These are phyloP conservation scores for Maudiozyma barnettii DNA, from an alignment of 805 yeast genomes.

Conservation along the genomic window DNA sequence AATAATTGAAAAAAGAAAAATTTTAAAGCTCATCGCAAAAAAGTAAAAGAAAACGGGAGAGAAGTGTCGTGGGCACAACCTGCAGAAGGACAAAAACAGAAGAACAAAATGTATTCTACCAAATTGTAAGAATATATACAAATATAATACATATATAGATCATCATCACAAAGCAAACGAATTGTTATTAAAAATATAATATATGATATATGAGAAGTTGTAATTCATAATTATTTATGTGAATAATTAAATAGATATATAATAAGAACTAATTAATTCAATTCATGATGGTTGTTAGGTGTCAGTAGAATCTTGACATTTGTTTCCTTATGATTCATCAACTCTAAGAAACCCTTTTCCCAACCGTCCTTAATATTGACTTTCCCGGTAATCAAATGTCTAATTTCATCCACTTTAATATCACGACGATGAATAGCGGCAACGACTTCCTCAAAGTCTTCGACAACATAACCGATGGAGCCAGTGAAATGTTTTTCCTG, in stretches of 20 bases:
- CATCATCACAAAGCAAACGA: too few species aligned
- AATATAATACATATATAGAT: too few species aligned
- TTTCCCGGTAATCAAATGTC: slow-evolving; percentile 44
- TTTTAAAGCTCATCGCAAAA: neutral
- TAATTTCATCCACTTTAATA: slow-evolving; percentile 37
- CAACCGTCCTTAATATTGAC: slow-evolving; percentile 42
- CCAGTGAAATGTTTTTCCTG: slow-evolving; percentile 50
- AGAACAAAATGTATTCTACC: too few species aligned
- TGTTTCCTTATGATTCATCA: slow-evolving; percentile 42
- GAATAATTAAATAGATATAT: too few species aligned
- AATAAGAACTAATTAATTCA: slow-evolving; percentile 3
- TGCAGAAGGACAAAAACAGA: too few species aligned
- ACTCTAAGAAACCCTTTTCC: slow-evolving; percentile 43
- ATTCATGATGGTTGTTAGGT: slow-evolving; percentile 36
- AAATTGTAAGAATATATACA: too few species aligned
- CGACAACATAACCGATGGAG: slow-evolving; percentile 49
- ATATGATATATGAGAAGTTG: too few species aligned
- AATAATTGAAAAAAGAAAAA: neutral
- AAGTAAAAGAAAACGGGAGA: neutral
- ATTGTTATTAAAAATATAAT: too few species aligned
- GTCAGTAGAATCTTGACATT: slow-evolving; percentile 47
- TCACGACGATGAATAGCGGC: slow-evolving; percentile 39
- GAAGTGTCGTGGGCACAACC: too few species aligned
- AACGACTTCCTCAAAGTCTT: slow-evolving; percentile 50
- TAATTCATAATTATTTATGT: too few species aligned